A percentile compares a stretch with the other conserved stretches of the same genome.
phyloP scores from a whole-genome alignment of 1,139 yeast genomes.

The Eremothecium gossypii region DNA sequence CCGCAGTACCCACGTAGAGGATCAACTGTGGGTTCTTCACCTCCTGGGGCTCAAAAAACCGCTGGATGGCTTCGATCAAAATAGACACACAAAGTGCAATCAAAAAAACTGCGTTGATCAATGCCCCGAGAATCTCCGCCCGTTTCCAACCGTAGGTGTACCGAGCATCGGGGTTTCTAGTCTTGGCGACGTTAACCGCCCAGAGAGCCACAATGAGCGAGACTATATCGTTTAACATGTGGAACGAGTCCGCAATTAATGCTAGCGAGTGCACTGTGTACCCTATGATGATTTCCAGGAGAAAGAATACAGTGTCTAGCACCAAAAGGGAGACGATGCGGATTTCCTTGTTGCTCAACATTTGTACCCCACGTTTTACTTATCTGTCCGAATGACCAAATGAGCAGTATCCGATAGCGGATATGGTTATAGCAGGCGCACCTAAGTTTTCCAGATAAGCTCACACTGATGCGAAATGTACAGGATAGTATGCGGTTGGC shows the following conservation, averaged over 20 bases:
- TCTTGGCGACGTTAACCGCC: slow-evolving; percentile 90
- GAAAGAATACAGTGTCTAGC: slow-evolving; percentile 75
- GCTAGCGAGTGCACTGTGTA: slow-evolving; percentile 90
- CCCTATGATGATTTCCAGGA: slow-evolving; percentile 76
- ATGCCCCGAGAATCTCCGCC: slow-evolving; percentile 90
- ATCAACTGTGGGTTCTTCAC: slow-evolving; percentile 75
- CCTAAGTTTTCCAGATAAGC: too few species aligned
- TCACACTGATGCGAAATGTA: too few species aligned
- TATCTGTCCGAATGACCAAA: slow-evolving; percentile 9
- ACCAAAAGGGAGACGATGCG: slow-evolving; percentile 64
- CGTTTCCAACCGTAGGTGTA: slow-evolving; percentile 96
- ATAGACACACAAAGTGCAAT: slow-evolving; percentile 89
- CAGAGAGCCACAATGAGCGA: slow-evolving; percentile 85
- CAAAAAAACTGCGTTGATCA: slow-evolving; percentile 85
- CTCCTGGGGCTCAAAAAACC: slow-evolving; percentile 72
- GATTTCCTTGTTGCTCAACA: slow-evolving; percentile 46
- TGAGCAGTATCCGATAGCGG: too few species aligned
- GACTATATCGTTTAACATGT: slow-evolving; percentile 91
- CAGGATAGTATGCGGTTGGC: too few species aligned
- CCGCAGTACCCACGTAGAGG: slow-evolving; percentile 72
- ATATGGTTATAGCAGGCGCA: too few species aligned
- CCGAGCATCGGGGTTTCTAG: slow-evolving; percentile 71
- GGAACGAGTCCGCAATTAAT: slow-evolving; percentile 90
- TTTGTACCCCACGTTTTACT: slow-evolving; percentile 33
- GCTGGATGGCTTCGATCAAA: slow-evolving; percentile 83